Evolutionary conservation across 108 stramenopile genomes (phyloP).

Genomic region (Seminavis robusta): DNA sequence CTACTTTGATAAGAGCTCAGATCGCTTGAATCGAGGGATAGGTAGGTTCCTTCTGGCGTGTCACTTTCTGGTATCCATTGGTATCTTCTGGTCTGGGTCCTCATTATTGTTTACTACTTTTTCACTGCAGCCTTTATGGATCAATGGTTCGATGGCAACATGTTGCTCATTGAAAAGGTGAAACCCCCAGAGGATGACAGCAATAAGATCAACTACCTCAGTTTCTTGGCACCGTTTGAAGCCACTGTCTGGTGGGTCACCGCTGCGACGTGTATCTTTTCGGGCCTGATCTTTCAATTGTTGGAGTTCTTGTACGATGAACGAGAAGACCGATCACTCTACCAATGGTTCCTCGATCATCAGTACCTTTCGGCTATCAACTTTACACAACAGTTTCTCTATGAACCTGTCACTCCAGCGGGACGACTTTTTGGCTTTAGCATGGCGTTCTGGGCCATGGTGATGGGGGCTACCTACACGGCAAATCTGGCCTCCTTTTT

Average conservation of each 20-base stretch:
- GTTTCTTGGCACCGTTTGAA: conserved; percentile 21
- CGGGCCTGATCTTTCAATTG: conserved; percentile 12
- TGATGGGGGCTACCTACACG: conserved; percentile 8
- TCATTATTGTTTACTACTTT: too few relatives aligned
- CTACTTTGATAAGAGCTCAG: conserved; percentile 3
- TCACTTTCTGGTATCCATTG: too few relatives aligned
- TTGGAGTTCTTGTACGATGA: conserved; percentile 9
- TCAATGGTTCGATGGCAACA: conserved; percentile 14
- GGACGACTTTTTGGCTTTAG: neutral
- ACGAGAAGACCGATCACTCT: too few relatives aligned
- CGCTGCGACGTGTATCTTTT: conserved; percentile 9
- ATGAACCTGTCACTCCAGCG: too few relatives aligned
- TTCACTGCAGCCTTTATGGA: conserved; percentile 16
- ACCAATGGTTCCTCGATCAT: too few relatives aligned
- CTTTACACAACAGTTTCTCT: too few relatives aligned
- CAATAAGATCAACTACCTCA: conserved; percentile 2
- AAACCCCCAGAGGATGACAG: neutral
- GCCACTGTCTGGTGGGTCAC: conserved; percentile 17
- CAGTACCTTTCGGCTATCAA: too few relatives aligned
- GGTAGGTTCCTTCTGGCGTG: too few relatives aligned
- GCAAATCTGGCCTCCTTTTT: conserved; percentile 14
- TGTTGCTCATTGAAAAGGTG: conserved; percentile 8
- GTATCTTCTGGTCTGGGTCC: too few relatives aligned
- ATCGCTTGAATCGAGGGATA: conserved; percentile 15
- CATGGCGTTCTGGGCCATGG: conserved; percentile 12